Percentiles rank a stretch among this genome's conserved stretches.
Conservation (phyloP, 495 filamentous ascomycete species). For the Penicillium goetzii region DNA sequence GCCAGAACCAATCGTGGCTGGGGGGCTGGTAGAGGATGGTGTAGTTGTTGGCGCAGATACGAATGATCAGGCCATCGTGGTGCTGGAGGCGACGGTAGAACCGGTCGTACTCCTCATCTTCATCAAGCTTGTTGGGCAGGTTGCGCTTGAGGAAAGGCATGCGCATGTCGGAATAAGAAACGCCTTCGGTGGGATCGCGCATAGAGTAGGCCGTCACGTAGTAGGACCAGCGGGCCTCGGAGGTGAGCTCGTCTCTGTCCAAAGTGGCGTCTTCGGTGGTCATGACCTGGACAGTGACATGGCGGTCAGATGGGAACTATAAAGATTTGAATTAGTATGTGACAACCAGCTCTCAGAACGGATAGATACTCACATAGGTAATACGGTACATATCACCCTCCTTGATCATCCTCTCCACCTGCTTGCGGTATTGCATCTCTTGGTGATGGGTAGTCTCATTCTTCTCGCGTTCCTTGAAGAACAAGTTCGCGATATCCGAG, state of each 20-base stretch:
- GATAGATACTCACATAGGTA: conserved; percentile 67
- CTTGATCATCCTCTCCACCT: conserved; percentile 82
- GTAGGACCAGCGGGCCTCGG: conserved; percentile 77
- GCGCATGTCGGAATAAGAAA: conserved; percentile 64
- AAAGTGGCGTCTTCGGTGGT: conserved; percentile 82
- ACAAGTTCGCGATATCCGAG: conserved; percentile 78
- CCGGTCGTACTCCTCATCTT: conserved; percentile 53
- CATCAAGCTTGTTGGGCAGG: conserved; percentile 59
- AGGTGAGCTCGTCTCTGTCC: conserved; percentile 60
- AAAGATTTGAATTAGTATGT: conserved; percentile 20
- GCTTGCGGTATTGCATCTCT: conserved; percentile 84
- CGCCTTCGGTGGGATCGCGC: conserved; percentile 86
- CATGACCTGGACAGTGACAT: conserved; percentile 69
- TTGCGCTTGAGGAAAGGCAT: conserved; percentile 76
- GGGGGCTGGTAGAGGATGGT: conserved; percentile 75
- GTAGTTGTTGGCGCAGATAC: conserved; percentile 81
- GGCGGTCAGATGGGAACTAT: conserved; percentile 60
- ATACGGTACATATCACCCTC: conserved; percentile 90
- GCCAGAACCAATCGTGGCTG: conserved; percentile 65
- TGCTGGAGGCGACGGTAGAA: conserved; percentile 60
- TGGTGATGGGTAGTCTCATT: conserved; percentile 80
- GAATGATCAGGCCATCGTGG: conserved; percentile 74
- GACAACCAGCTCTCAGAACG: not conserved
- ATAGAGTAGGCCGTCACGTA: conserved; percentile 91
- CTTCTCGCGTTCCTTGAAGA: conserved; percentile 77